Base-by-base conservation (phyloP, 2,329 filamentous ascomycete genomes). In the Rutstroemia sp. region DNA sequence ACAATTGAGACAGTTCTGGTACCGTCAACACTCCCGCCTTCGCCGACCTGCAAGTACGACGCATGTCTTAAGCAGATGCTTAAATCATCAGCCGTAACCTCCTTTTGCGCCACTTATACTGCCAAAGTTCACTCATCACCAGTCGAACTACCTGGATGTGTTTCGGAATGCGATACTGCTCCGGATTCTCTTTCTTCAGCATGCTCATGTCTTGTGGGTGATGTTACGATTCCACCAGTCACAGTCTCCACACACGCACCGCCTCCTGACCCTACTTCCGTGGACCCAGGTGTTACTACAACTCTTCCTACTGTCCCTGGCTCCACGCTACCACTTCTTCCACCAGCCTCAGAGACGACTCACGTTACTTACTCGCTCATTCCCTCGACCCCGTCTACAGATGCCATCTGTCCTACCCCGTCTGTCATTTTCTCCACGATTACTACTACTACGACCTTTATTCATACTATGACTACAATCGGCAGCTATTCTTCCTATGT, bases 31-130 rank as follows among this genome's bases (percentile, higher is more conserved):
- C 7, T 47, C 19, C 30, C 5, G 16, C 30, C 44, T 19, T 41
- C 51, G 16, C 25, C 25, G 10, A 30, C 54, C 25, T 63, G 60
- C 54, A 50, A 60, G 5, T 55, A 59, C n/a, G 51, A 64, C 23
- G 57, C 59, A 37, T 64, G 59, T 27, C 58, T 64, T 17, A 61
- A 59, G 16, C 54, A 63, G 49, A 60, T 63, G 49, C 27, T 62
- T 30, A 55, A 55, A 5, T 25, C 58, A 17, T 16, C 59, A 34
- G 45, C 52, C 39, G 56, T 59, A 2, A 48, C 57, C 14, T 42
- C 48, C 0, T 63, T 65, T 50, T 65, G 62, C 21, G 53, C 56
- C 8, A 61, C 62, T 17, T 65, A 60, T 53, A 62, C 60, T 6
- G 59, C 58, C 19, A 49, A 46, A 2, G 30, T 58, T 5, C 58